Evolutionary conservation across 2,329 filamentous ascomycete genomes (phyloP).

Genomic region (Fusarium sp.): DNA sequence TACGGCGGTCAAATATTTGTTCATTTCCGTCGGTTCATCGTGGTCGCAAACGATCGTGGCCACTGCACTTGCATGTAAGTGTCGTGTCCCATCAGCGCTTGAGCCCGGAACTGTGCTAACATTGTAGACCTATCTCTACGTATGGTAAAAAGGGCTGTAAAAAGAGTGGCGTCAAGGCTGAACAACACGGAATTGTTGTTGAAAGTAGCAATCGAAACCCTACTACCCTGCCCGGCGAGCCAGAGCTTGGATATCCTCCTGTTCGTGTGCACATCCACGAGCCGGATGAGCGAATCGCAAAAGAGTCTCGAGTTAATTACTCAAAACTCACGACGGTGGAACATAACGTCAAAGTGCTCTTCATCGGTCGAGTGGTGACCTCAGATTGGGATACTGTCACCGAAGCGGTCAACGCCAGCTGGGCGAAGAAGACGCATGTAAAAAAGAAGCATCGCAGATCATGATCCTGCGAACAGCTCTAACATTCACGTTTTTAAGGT

Average conservation of each 20-base stretch:
- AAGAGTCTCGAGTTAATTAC: constrained; percentile 65
- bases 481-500: constrained; percentile 40
- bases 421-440: constrained; percentile 54
- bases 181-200: constrained; percentile 63
- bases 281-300: constrained; percentile 55
- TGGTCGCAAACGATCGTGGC: constrained; percentile 60
- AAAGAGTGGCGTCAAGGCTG: constrained; percentile 61
- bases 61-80: constrained; percentile 66
- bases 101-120: constrained; percentile 10
- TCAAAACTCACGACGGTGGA: constrained; percentile 64
- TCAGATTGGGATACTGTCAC: constrained; percentile 53
- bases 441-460: constrained; percentile 41
- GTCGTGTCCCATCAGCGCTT: neutral
- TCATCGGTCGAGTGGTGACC: constrained; percentile 58
- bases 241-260: constrained; percentile 56
- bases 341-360: constrained; percentile 65
- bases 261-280: constrained; percentile 55
- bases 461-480: constrained; percentile 11
- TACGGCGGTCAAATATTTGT: constrained; percentile 54
- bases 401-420: constrained; percentile 59
- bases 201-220: constrained; percentile 46
- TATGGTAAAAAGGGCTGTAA: constrained; percentile 61
- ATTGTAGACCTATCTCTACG: constrained; percentile 60
- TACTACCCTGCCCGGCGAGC: constrained; percentile 51
- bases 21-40: constrained; percentile 63